Conservation (phyloP, 208 protist species). For the Strigomonas culicis region DNA sequence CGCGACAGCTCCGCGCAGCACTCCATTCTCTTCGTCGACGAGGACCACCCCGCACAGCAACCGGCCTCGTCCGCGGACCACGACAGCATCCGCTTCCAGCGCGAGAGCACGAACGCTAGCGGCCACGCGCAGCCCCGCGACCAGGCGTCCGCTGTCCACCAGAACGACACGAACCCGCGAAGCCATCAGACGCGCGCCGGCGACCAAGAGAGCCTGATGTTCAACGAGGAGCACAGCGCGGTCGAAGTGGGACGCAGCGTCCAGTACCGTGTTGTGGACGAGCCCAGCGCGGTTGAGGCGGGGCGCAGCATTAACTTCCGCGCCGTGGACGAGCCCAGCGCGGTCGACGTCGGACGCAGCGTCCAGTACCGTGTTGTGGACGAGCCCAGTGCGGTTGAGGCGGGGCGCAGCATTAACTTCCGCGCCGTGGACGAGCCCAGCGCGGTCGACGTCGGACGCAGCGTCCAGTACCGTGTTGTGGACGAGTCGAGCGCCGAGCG, state of each 20-base stretch:
- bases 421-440: constrained; percentile 4
- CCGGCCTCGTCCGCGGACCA: not conserved
- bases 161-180: not conserved
- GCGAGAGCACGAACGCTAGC: not conserved
- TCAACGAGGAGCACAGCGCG: too few relatives aligned
- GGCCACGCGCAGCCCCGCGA: not conserved
- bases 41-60: not conserved
- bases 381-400: not conserved
- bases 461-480: constrained; percentile 5
- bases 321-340: too few relatives aligned
- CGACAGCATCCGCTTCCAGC: not conserved
- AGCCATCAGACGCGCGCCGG: not conserved
- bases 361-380: constrained; percentile 15
- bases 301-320: too few relatives aligned
- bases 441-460: not conserved
- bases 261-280: too few relatives aligned
- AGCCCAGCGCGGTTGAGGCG: too few relatives aligned
- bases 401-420: constrained; percentile 17
- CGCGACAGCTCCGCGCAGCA: not conserved
- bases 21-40: not conserved
- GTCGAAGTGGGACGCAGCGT: too few relatives aligned
- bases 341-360: constrained; percentile 8
- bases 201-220: not conserved
- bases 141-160: not conserved
- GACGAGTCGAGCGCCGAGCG: constrained; percentile 2